phyloP scores from a whole-genome alignment of 2,329 filamentous ascomycete genomes.

The Diatrype stigma region DNA sequence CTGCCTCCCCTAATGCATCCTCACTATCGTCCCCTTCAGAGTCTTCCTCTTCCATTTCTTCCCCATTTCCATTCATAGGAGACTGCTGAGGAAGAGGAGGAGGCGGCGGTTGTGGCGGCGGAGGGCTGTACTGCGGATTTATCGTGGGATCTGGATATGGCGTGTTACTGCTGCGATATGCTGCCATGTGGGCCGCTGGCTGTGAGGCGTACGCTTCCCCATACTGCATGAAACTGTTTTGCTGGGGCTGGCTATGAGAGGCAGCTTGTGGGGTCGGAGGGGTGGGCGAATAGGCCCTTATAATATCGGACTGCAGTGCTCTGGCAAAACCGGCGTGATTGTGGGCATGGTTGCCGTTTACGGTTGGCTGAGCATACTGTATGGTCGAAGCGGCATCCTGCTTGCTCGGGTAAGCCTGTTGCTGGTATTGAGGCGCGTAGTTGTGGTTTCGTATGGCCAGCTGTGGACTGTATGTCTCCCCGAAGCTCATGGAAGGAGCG shows the following conservation, averaged over 20 bases:
- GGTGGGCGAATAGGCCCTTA: slow-evolving; percentile 23
- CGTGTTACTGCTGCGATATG: slow-evolving; percentile 21
- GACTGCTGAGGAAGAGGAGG: slow-evolving; percentile 4
- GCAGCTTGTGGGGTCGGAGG: slow-evolving; percentile 18
- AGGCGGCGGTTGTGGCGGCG: slow-evolving; percentile 20
- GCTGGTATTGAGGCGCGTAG: slow-evolving; percentile 12
- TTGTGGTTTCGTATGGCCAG: neutral
- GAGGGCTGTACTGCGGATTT: slow-evolving; percentile 24
- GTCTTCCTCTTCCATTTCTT: slow-evolving; percentile 22
- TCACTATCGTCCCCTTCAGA: slow-evolving; percentile 23
- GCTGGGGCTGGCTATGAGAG: slow-evolving; percentile 15
- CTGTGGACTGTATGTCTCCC: slow-evolving; percentile 18
- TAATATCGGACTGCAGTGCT: slow-evolving; percentile 13
- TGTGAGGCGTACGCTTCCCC: slow-evolving; percentile 26
- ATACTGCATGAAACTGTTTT: slow-evolving; percentile 21
- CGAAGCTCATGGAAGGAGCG: slow-evolving; percentile 5
- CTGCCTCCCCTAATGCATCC: slow-evolving; percentile 28
- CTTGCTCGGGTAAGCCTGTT: slow-evolving; percentile 20
- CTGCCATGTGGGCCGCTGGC: slow-evolving; percentile 19
- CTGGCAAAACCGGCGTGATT: slow-evolving; percentile 16
- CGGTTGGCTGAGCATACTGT: slow-evolving; percentile 16
- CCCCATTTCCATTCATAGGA: slow-evolving; percentile 17
- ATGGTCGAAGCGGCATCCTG: slow-evolving; percentile 20
- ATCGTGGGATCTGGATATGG: slow-evolving; percentile 26
- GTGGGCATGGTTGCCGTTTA: slow-evolving; percentile 20